Evolutionary conservation across 2,329 filamentous ascomycete species (phyloP).

Genomic region (Venturia pyrina): DNA sequence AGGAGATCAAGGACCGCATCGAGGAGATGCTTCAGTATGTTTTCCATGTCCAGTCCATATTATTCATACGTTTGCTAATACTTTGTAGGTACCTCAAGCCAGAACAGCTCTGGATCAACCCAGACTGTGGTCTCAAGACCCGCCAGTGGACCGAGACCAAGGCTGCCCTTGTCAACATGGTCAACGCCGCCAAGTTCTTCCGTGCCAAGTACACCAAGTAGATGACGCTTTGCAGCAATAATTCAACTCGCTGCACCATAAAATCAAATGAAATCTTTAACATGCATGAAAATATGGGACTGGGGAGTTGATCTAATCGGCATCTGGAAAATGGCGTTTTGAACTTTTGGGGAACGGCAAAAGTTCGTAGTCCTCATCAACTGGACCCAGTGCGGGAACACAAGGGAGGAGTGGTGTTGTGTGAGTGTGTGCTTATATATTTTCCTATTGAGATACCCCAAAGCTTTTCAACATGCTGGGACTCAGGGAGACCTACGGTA

Average conservation of each 20-base stretch:
- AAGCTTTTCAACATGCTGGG: conserved; percentile 11
- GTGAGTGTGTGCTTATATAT: background rate
- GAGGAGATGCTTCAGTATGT: conserved; percentile 84
- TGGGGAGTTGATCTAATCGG: background rate
- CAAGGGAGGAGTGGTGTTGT: background rate
- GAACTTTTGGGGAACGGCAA: background rate
- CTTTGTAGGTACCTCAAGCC: conserved; percentile 65
- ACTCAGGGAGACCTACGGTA: background rate
- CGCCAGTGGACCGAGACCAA: conserved; percentile 98
- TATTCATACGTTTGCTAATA: background rate
- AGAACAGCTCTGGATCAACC: conserved; percentile 99
- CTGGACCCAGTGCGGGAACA: conserved; percentile 6
- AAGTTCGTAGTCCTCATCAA: background rate
- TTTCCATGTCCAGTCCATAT: background rate
- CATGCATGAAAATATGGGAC: background rate
- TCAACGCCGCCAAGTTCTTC: conserved; percentile 96
- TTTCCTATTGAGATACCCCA: conserved; percentile 11
- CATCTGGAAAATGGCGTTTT: background rate
- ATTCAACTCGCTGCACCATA: conserved; percentile 8
- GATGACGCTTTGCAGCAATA: background rate
- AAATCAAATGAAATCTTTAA: background rate
- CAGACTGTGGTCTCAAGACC: conserved; percentile 98
- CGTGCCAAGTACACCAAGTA: conserved; percentile 53
- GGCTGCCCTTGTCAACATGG: conserved; percentile 91
- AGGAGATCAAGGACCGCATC: conserved; percentile 97